Evolutionary conservation across 202 grass and related monocot species (phyloP).

Genomic region (Musa balbisiana): DNA sequence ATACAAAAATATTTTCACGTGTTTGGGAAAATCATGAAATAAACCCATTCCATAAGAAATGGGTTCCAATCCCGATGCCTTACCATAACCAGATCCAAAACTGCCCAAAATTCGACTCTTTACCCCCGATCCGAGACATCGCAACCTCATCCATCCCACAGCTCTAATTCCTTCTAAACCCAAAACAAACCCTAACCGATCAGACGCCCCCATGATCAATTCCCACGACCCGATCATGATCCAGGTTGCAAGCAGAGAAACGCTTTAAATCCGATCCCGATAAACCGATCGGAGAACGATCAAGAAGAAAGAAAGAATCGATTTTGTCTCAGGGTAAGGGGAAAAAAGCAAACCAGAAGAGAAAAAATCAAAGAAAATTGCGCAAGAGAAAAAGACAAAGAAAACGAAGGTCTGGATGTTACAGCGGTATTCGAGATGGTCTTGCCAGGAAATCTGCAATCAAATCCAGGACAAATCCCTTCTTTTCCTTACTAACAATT

Average conservation of each 20-base stretch:
- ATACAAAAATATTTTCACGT: neutral
- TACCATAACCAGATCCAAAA: neutral
- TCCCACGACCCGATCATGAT: neutral
- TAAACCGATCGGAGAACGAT: neutral
- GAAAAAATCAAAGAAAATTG: neutral
- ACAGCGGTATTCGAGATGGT: conserved; percentile 1
- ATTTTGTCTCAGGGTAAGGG: no score
- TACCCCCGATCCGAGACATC: no score
- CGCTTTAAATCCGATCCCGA: neutral
- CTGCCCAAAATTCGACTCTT: neutral
- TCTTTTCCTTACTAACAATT: no score
- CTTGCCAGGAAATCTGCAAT: conserved; percentile 12
- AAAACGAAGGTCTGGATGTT: conserved; percentile 2
- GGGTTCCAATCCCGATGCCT: neutral
- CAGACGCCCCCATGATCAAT: neutral
- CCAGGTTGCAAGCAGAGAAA: neutral
- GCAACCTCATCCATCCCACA: neutral
- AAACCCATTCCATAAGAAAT: neutral
- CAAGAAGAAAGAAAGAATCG: neutral
- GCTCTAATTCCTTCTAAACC: neutral
- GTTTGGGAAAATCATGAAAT: neutral
- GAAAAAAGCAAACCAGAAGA: neutral
- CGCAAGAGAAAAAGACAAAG: neutral
- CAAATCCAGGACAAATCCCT: neutral
- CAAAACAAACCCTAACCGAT: conserved; percentile 9